phyloP scores from a whole-genome alignment of 2,329 filamentous ascomycete genomes.

The Acrodontium crateriforme region DNA sequence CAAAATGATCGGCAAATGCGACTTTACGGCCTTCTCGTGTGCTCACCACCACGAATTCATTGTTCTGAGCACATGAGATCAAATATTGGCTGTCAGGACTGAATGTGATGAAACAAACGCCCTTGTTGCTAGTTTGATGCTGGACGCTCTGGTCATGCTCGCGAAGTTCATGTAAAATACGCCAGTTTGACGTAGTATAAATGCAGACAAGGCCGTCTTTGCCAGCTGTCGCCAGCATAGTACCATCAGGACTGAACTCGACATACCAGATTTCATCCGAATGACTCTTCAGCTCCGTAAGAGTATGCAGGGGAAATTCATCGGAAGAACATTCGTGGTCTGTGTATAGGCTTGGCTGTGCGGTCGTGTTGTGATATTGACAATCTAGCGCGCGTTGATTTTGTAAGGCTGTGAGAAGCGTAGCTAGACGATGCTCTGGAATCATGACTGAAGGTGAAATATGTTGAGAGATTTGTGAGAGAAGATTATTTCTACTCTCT shows the following conservation, averaged over 20 bases:
- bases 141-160: conserved; percentile 15
- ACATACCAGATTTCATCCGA: conserved; percentile 82
- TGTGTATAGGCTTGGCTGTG: conserved; percentile 71
- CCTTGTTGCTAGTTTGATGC: conserved; percentile 19
- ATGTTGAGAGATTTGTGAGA: conserved; percentile 73
- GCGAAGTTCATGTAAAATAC: conserved; percentile 38
- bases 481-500: conserved; percentile 56
- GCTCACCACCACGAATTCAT: conserved; percentile 21
- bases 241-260: conserved; percentile 78
- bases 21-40: conserved; percentile 41
- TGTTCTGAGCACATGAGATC: conserved; percentile 53
- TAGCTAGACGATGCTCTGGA: conserved; percentile 74
- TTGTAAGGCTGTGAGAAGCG: conserved; percentile 72
- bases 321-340: conserved; percentile 73
- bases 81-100: conserved; percentile 82
- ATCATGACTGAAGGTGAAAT: conserved; percentile 97
- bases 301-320: conserved; percentile 62
- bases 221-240: conserved; percentile 68
- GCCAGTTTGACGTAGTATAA: conserved; percentile 63
- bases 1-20: conserved; percentile 53
- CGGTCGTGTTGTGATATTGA: conserved; percentile 71
- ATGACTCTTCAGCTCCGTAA: conserved; percentile 58
- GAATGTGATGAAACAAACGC: conserved; percentile 74
- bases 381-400: conserved; percentile 70
- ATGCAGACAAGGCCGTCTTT: conserved; percentile 62